Base-by-base conservation (phyloP, 2,329 filamentous ascomycete genomes). In the Colletotrichum sidae region DNA sequence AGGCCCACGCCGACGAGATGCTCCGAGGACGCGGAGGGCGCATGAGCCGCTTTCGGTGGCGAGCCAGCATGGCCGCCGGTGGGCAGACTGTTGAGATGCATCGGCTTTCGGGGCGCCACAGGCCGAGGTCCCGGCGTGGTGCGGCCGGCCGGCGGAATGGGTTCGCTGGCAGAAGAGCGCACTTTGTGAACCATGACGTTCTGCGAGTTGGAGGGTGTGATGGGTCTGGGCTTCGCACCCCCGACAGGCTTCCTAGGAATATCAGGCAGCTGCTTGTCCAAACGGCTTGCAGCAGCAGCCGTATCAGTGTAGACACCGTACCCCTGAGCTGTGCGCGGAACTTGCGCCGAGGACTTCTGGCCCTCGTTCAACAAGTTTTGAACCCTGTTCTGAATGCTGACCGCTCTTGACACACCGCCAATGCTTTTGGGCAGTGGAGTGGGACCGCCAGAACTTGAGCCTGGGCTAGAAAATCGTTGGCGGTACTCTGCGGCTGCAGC, bases 381-480 rank as follows among this genome's bases (percentile, higher is more conserved):
- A 59, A 99, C 93, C 69, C 95, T 90, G 73, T 92, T 94, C 75
- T 98, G 94, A 71, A 99, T 99, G 34, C 90, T 92, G n/a, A 89
- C 87, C 15, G 94, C 93, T 46, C 90, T 84, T 12, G 88, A 87
- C 3, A 86, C 78, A 52, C 84, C 83, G n/a, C 83, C 87, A 73
- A 85, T 85, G 72, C 79, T 85, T 76, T 83, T 87, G 60, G 84
- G 87, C 60, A 78, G 78, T 13, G 79, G 80, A 15, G 75, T 76
- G 7, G 79, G 75, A 47, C 76, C 79, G 37, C 76, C 74, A 2
- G 73, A 71, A 17, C 72, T 72, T 33, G 74, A 75, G 8, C 77
- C 81, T 78, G 42, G 80, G 78, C 88, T 85, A 1, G 91, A 88
- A 44, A 97, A 80, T 25, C 91, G 88, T 71, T 89, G 89, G 39